phyloP scores from a whole-genome alignment of 1,139 yeast genomes.

The Candida pseudoviswanathii region DNA sequence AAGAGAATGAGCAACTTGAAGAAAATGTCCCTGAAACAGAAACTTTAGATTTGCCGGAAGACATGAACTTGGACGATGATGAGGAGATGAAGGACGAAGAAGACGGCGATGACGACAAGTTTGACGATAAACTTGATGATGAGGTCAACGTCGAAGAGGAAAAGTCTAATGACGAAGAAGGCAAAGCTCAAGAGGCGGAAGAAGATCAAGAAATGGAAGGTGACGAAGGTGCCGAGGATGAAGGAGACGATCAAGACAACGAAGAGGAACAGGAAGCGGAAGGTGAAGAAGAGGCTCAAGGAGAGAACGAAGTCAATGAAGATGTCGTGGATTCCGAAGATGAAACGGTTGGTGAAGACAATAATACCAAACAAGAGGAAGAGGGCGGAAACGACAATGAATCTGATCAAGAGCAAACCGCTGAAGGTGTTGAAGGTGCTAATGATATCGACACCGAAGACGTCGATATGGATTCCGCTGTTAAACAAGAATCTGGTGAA shows the following conservation, averaged over 20 bases:
- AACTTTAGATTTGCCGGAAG: conserved; percentile 82
- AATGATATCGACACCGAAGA: conserved; percentile 59
- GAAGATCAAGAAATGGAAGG: conserved; percentile 14
- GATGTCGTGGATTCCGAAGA: conserved; percentile 32
- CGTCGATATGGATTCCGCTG: conserved; percentile 64
- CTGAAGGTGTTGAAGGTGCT: conserved; percentile 48
- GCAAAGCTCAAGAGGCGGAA: conserved; percentile 23
- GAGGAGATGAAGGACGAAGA: conserved; percentile 48
- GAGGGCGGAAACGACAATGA: conserved; percentile 27
- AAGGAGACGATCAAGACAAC: conserved; percentile 22
- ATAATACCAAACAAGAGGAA: conserved; percentile 21
- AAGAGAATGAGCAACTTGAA: conserved; percentile 71
- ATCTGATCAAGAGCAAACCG: conserved; percentile 29
- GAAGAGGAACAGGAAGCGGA: conserved; percentile 24
- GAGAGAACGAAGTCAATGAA: conserved; percentile 25
- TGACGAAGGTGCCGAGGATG: conserved; percentile 20
- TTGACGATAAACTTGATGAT: conserved; percentile 31
- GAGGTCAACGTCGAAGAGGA: conserved; percentile 19
- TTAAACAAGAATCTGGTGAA: conserved; percentile 70
- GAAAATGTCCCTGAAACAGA: conserved; percentile 79
- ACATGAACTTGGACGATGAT: conserved; percentile 73
- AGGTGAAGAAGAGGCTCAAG: conserved; percentile 25
- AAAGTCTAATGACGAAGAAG: conserved; percentile 19
- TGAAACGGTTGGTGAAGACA: conserved; percentile 23
- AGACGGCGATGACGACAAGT: conserved; percentile 34